Base-by-base conservation (phyloP, 2,329 filamentous ascomycete species). In the Fusarium pininemorale region DNA sequence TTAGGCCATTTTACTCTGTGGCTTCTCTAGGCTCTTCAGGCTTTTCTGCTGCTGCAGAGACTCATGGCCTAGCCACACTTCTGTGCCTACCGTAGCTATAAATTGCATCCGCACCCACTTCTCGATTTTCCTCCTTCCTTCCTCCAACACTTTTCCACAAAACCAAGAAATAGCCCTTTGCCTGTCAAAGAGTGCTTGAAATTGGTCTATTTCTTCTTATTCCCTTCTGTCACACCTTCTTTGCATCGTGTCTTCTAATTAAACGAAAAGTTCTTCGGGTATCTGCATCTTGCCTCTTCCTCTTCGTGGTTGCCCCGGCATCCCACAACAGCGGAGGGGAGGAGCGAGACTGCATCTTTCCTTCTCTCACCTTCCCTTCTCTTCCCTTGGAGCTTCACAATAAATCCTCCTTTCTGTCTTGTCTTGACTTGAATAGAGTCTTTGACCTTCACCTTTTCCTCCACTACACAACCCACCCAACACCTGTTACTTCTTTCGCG, bases 121-220 rank as follows among this genome's bases (percentile, higher is more conserved):
- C 32, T 24, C 16, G 38, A 22, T 30, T 20, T 24, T 26, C 44
- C 28, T 54, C 42, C 70, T 53, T 32, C 30, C 26, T 26, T 54
- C 42, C 70, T 53, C 32, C 53, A 63, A 48, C 65, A 57, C 51
- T 56, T 53, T 30, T 47, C 20, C 30, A 55, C 41, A 28, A 56
- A 18, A 55, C 15, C 44, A 7, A 44, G 38, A 22, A 45, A 28
- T 9, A 37, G 9, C 35, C 39, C 35, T 22, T 26, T n/a, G n/a
- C 26, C 45, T 16, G 6, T n/a, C 37, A 28, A 38, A 41, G 45
- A 48, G 7, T 38, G 11, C 20, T 16, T 24, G 16, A 48, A 1
- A 48, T 6, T 30, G 10, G 22, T 50, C 26, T 39, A 16, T 9
- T 22, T 41, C 22, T n/a, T 20, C 11, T 3, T 39, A n/a, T 35